phyloP scores from a whole-genome alignment of 1,284 basidiomycete species.

The Fomes fomentarius region DNA sequence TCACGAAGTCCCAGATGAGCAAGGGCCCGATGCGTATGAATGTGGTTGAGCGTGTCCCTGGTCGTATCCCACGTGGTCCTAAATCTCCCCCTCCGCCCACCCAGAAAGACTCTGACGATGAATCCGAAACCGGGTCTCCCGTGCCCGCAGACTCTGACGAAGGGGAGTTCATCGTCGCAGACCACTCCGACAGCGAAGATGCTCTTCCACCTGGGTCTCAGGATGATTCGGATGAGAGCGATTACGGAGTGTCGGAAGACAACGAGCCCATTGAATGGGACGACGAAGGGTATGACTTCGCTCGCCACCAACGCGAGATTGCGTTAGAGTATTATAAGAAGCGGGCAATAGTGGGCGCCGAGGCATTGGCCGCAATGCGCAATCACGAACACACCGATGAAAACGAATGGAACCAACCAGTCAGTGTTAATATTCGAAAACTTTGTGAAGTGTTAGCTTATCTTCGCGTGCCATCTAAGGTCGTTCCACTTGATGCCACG shows the following conservation, averaged over 20 bases:
- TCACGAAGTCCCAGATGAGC: slow-evolving; percentile 41
- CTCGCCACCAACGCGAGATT: slow-evolving; percentile 71
- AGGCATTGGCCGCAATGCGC: slow-evolving; percentile 53
- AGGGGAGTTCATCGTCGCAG: slow-evolving; percentile 37
- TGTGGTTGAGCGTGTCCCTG: slow-evolving; percentile 65
- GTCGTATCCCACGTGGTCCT: slow-evolving; percentile 27
- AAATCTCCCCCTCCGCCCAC: slow-evolving; percentile 26
- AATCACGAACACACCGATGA: slow-evolving; percentile 45
- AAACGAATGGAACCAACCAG: slow-evolving; percentile 47
- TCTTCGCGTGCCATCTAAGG: slow-evolving; percentile 29
- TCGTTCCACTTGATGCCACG: slow-evolving; percentile 45
- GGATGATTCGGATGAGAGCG: slow-evolving; percentile 31
- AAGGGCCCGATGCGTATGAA: slow-evolving; percentile 63
- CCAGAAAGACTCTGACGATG: slow-evolving; percentile 51
- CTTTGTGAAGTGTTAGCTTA: neutral
- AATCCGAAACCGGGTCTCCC: slow-evolving; percentile 41
- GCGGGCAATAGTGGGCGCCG: slow-evolving; percentile 55
- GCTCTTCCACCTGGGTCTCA: slow-evolving; percentile 1
- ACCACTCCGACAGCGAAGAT: slow-evolving; percentile 26
- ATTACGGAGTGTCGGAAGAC: slow-evolving; percentile 31
- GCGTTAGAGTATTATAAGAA: slow-evolving; percentile 72
- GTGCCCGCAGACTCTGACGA: slow-evolving; percentile 51
- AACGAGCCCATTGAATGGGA: slow-evolving; percentile 44
- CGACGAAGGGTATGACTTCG: slow-evolving; percentile 59
- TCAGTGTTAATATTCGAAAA: slow-evolving; percentile 32